phyloP scores from a whole-genome alignment of 352 stramenopile genomes.

The Phytophthora ramorum region DNA sequence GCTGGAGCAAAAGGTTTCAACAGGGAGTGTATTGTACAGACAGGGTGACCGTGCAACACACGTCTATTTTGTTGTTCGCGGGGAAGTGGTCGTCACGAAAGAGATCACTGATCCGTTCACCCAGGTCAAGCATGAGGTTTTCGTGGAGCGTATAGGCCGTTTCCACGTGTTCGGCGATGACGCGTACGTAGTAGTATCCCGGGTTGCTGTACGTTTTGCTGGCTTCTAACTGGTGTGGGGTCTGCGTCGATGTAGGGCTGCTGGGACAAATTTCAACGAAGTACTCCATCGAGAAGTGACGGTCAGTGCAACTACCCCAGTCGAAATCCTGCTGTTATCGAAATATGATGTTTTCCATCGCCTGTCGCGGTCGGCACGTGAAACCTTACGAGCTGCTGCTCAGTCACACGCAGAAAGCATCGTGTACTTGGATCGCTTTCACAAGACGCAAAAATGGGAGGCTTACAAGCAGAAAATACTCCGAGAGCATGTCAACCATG shows the following conservation, averaged over 20 bases:
- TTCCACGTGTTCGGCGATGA: conserved; percentile 76
- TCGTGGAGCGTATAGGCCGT: conserved; percentile 67
- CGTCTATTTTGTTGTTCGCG: conserved; percentile 77
- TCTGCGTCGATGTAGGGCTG: conserved; percentile 44
- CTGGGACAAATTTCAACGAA: conserved; percentile 71
- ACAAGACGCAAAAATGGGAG: conserved; percentile 79
- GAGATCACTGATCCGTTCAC: conserved; percentile 51
- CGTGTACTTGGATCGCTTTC: conserved; percentile 72
- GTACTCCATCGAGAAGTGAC: conserved; percentile 68
- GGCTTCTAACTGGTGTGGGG: not conserved
- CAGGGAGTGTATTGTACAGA: conserved; percentile 51
- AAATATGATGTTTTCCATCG: conserved; percentile 87
- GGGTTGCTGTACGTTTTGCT: not conserved
- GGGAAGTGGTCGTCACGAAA: conserved; percentile 66
- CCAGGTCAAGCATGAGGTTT: conserved; percentile 38
- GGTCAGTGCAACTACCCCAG: conserved; percentile 66
- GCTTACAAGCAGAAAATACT: conserved; percentile 60
- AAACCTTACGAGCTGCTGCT: conserved; percentile 57
- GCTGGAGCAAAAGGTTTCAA: conserved; percentile 62
- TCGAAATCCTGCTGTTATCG: conserved; percentile 72
- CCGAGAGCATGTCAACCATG: conserved; percentile 50
- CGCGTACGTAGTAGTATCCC: conserved; percentile 50
- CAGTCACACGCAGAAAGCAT: conserved; percentile 55
- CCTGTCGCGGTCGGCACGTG: conserved; percentile 55
- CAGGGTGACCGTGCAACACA: conserved; percentile 71